Percentiles rank a stretch among this genome's conserved stretches.
Conservation (phyloP, 176 grass and related monocot species). For the Oryza officinalis region DNA sequence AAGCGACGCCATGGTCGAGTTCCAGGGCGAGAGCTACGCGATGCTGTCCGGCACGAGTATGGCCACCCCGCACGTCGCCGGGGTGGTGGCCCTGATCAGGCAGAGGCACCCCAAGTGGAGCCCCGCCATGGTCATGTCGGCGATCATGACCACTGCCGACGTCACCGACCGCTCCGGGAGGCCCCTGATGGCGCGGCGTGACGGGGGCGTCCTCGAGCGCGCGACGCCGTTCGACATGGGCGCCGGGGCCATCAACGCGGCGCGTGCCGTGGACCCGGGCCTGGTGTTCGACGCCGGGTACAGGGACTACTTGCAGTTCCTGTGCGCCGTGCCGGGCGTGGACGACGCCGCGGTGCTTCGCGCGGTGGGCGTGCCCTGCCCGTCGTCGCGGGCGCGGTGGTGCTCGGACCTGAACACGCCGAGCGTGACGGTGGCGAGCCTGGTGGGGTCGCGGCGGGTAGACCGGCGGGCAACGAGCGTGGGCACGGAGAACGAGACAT, state of each 20-base stretch:
- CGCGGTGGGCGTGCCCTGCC: slow-evolving; percentile 59
- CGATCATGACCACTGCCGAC: slow-evolving; percentile 80
- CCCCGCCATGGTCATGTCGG: slow-evolving; percentile 69
- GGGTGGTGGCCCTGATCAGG: slow-evolving; percentile 68
- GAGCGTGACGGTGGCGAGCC: slow-evolving; percentile 73
- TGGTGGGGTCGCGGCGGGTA: slow-evolving; percentile 65
- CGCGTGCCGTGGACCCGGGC: slow-evolving; percentile 42
- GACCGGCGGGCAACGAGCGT: slow-evolving; percentile 62
- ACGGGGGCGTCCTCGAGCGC: neutral
- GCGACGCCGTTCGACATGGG: slow-evolving; percentile 83
- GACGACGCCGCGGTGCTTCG: slow-evolving; percentile 54
- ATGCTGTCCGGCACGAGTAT: slow-evolving; percentile 77
- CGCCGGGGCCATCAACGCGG: slow-evolving; percentile 58
- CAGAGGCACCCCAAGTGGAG: slow-evolving; percentile 72
- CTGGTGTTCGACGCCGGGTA: slow-evolving; percentile 52
- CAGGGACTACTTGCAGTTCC: slow-evolving; percentile 68
- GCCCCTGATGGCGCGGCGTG: slow-evolving; percentile 38
- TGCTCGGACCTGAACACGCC: slow-evolving; percentile 75
- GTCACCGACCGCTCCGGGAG: slow-evolving; percentile 41
- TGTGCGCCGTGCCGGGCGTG: slow-evolving; percentile 68
- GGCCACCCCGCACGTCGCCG: slow-evolving; percentile 69
- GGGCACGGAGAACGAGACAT: slow-evolving; percentile 53
- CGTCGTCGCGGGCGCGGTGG: slow-evolving; percentile 36
- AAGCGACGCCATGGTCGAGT: slow-evolving; percentile 43
- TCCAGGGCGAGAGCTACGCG: slow-evolving; percentile 50